Percentiles rank a stretch among this genome's conserved stretches.
Evolutionary conservation across 331 rosid species (phyloP).

Genomic region (Malus hybrid): DNA sequence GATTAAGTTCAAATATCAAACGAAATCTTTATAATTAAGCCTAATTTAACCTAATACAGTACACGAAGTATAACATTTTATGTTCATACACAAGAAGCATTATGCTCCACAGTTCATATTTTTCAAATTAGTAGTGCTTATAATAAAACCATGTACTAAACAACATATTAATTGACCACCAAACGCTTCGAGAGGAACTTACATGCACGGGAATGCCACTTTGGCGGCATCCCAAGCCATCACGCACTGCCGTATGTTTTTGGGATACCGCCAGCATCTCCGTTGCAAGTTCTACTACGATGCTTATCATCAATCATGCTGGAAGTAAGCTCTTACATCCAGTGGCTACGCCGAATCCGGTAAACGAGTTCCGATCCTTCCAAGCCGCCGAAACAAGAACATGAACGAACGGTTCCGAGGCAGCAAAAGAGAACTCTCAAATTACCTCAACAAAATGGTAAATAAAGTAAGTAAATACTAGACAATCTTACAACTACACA

Average conservation of each 20-base stretch:
- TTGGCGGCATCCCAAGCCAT: not conserved
- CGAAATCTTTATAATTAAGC: too few relatives aligned
- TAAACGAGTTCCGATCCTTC: slow-evolving; percentile 29
- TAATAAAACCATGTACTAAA: slow-evolving; percentile 31
- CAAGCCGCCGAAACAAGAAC: slow-evolving; percentile 9
- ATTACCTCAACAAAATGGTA: slow-evolving; percentile 31
- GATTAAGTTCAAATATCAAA: too few relatives aligned
- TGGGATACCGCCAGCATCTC: not conserved
- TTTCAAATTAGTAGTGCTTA: slow-evolving; percentile 38
- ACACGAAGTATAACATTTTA: slow-evolving; percentile 20
- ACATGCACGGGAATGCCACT: not conserved
- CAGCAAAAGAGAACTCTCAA: slow-evolving; percentile 32
- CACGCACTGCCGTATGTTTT: not conserved
- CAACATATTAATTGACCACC: slow-evolving; percentile 33
- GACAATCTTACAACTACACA: slow-evolving; percentile 59
- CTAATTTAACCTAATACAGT: too few relatives aligned
- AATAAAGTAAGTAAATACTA: slow-evolving; percentile 32
- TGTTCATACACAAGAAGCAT: slow-evolving; percentile 40
- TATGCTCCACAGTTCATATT: slow-evolving; percentile 22
- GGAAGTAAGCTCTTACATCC: slow-evolving; percentile 16
- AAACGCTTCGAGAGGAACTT: not conserved
- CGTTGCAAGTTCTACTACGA: not conserved
- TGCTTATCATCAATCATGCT: slow-evolving; percentile 11
- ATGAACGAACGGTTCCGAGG: not conserved
- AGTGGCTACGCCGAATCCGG: slow-evolving; percentile 37